Evolutionary conservation across 352 stramenopile genomes (phyloP), one percentile per base, ranked within the genome.

Genomic region (Paralagenidium karlingii): DNA sequence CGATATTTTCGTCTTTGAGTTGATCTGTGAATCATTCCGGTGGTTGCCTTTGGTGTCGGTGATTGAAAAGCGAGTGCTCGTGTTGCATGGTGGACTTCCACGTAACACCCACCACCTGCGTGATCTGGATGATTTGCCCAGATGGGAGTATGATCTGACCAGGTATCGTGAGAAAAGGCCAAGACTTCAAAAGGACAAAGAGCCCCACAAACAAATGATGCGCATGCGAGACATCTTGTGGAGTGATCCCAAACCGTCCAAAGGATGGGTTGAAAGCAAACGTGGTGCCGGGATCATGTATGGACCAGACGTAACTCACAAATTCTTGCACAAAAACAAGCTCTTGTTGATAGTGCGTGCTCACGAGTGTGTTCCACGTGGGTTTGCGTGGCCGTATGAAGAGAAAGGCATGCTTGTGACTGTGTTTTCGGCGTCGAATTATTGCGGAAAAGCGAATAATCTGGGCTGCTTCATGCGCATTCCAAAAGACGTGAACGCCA

Each of bases 251-350:
- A 76, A 84, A 45, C 38, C 41, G 1, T 45, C 51, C 6, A 76
- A 74, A 24, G 77, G 74, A 8, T 85, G 62, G 58, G 60, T 81
- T 43, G 74, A 88, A 47, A 91, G 88, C 55, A 78, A 80, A 38
- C 77, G 77, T 24, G 77, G 77, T 15, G 74, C 74, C 13, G 77
- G 77, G 11, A 85, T 84, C 18, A 63, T 73, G 18, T 93, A 85
- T 28, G 70, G 71, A 3, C 67, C 66, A 2, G 68, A 88, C 43
- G 49, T 91, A 12, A 69, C 88, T 15, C 68, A 90, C 38, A 84
- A 88, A 47, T 91, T 86, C 44, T 84, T 90, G 71, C 63, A 55
- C 34, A 82, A 87, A 47, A 89, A 93, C 53, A 79, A 79, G 21
- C 45, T 93, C 24, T 62, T 71, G 33, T 45, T 86, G 28, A 68